These are phyloP conservation scores for Suillus clintonianus DNA, from an alignment of 768 basidiomycete genomes.

Conservation along the genomic window DNA sequence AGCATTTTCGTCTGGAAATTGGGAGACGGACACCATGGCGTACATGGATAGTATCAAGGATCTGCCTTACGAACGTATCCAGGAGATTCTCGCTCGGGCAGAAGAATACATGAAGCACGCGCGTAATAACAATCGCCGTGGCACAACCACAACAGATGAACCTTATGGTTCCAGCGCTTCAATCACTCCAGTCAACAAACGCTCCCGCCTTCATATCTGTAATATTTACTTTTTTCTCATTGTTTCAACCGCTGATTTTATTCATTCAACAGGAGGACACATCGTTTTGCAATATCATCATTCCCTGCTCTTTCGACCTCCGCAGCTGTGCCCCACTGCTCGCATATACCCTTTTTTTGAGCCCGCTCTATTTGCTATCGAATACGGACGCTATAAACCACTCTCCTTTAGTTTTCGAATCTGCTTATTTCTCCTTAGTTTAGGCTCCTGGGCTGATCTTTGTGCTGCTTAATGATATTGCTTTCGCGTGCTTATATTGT, in stretches of 20 bases:
- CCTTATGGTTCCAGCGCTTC: not conserved
- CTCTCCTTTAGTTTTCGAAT: not conserved
- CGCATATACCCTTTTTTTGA: not conserved
- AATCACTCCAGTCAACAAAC: not conserved
- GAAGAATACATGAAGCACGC: not conserved
- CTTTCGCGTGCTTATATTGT: not conserved
- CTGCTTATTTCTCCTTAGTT: not conserved
- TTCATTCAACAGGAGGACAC: not conserved
- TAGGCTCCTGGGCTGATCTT: not conserved
- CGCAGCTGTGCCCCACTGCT: not conserved
- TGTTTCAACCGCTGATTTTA: not conserved
- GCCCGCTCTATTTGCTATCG: not conserved
- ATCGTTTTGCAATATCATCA: not conserved
- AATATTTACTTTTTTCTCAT: not conserved
- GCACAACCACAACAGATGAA: not conserved
- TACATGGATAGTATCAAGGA: not conserved
- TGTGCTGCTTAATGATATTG: not conserved
- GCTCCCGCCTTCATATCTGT: not conserved
- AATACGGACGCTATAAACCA: not conserved
- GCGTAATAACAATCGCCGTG: not conserved
- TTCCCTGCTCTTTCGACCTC: not conserved
- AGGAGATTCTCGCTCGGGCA: not conserved
- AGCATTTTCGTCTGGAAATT: not conserved
- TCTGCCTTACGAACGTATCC: not conserved
- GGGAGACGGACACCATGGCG: not conserved